These are phyloP conservation scores for Pichia sp. DNA, from an alignment of 1,139 yeast genomes.

Conservation along the genomic window DNA sequence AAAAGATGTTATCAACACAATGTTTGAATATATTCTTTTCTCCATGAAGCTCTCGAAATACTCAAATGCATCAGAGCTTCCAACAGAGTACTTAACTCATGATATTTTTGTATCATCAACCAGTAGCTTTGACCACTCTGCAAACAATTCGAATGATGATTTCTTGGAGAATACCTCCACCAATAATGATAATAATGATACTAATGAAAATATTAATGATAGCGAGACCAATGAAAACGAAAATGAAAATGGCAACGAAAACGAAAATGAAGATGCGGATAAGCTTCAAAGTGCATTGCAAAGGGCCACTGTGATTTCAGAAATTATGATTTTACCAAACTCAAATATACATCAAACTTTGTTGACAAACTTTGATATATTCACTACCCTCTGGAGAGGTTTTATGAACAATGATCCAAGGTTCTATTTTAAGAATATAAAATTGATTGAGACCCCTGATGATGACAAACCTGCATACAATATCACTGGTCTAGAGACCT, in stretches of 20 bases:
- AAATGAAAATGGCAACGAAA: slow-evolving; percentile 8
- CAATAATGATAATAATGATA: slow-evolving; percentile 1
- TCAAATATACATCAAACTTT: slow-evolving; percentile 22
- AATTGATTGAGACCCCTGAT: slow-evolving; percentile 8
- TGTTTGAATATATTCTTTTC: slow-evolving; percentile 61
- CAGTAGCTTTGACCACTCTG: slow-evolving; percentile 1
- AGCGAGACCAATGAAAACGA: slow-evolving; percentile 11
- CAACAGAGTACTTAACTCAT: slow-evolving; percentile 16
- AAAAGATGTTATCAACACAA: slow-evolving; percentile 57
- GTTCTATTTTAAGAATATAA: slow-evolving; percentile 21
- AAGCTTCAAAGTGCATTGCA: slow-evolving; percentile 18
- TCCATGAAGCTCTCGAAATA: slow-evolving; percentile 21
- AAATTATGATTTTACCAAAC: slow-evolving; percentile 23
- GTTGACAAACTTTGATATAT: slow-evolving; percentile 20
- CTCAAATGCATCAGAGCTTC: slow-evolving; percentile 4
- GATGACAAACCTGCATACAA: slow-evolving; percentile 6
- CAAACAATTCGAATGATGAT: slow-evolving; percentile 12
- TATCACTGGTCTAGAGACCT: slow-evolving; percentile 4
- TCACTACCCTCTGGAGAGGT: slow-evolving; percentile 32
- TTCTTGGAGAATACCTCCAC: slow-evolving; percentile 4
- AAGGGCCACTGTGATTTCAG: slow-evolving; percentile 27
- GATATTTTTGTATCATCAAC: slow-evolving; percentile 9
- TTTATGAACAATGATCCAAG: slow-evolving; percentile 27
- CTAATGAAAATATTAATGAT: background rate
- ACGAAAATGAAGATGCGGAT: slow-evolving; percentile 13